A percentile compares a stretch with the other conserved stretches of the same genome.
Conservation (phyloP, 371 early-diverging fungal species). For the Synchytrium microbalum region DNA sequence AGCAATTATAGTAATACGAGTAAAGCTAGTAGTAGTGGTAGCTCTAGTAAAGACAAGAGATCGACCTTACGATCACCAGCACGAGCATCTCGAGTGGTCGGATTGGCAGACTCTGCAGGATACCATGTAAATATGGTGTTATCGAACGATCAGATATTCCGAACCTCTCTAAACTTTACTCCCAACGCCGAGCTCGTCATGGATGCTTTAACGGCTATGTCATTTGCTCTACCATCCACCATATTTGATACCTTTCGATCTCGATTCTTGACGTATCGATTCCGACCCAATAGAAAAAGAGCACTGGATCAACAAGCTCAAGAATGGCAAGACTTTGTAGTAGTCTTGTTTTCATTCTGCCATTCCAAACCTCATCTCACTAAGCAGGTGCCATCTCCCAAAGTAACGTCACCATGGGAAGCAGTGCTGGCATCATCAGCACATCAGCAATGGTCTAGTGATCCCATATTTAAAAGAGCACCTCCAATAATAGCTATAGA, state of each 20-base stretch:
- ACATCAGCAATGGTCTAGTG: background rate
- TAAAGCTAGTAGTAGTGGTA: too few relatives aligned
- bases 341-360: constrained; percentile 44
- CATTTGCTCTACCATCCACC: constrained; percentile 29
- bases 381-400: background rate
- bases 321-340: constrained; percentile 53
- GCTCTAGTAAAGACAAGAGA: background rate
- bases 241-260: constrained; percentile 24
- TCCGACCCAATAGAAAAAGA: constrained; percentile 4
- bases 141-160: constrained; percentile 20
- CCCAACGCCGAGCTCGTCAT: constrained; percentile 36
- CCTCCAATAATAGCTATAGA: background rate
- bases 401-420: background rate
- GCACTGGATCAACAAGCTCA: background rate
- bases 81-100: constrained; percentile 6
- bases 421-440: background rate
- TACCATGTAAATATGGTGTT: constrained; percentile 36
- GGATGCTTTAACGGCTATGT: constrained; percentile 15
- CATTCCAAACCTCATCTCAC: constrained; percentile 11
- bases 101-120: constrained; percentile 39
- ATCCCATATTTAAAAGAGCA: background rate
- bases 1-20: too few relatives aligned
- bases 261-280: constrained; percentile 28
- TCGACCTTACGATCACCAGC: constrained; percentile 1
- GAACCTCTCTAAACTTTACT: constrained; percentile 31